Base-by-base conservation (phyloP, 306 rosid genomes). In the Sophora flavescens region DNA sequence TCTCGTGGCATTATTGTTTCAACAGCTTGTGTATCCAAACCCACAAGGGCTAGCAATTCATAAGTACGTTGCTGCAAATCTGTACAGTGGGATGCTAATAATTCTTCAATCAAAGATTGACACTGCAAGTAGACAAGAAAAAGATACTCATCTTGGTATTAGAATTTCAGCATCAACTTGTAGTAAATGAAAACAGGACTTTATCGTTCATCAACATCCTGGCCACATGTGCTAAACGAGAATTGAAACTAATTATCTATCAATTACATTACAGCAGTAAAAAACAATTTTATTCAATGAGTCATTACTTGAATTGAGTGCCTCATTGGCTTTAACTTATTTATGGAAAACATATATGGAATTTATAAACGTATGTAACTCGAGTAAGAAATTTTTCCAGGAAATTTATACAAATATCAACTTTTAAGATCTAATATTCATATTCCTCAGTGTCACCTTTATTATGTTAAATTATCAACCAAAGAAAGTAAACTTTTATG, bases 1-100 rank as follows among this genome's bases (percentile, higher is more conserved):
- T 93, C 98, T 8, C 51, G 75, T 10, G 96, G 96, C 84, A 93
- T 69, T 75, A 89, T 87, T 78, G 58, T 71, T 75, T 81, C 84
- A 44, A 86, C 81, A 53, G 93, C 91, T 78, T 38, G 80, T 61
- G 87, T 80, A 74, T 89, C 90, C 85, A 90, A 85, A 54, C 87
- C 78, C 62, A 74, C 18, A 63, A 88, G 85, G 63, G 87, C 89
- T 87, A 88, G 98, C 84, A 91, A 86, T 84, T 93, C 98, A 84
- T 93, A 91, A 8, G 98, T 95, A 74, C 96, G 97, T 75, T 93
- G 98, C 86, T 93, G 97, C 88, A 93, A 78, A 86, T 93, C 98
- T 22, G 93, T 91, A 58, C 94, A 93, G 85, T 93, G 87, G 75
- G 98, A 90, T 36, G 98, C 96, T 59, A 91, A 83, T 79, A 90